phyloP scores from a whole-genome alignment of 2,329 filamentous ascomycete species.

The Arthrinium puccinioides region DNA sequence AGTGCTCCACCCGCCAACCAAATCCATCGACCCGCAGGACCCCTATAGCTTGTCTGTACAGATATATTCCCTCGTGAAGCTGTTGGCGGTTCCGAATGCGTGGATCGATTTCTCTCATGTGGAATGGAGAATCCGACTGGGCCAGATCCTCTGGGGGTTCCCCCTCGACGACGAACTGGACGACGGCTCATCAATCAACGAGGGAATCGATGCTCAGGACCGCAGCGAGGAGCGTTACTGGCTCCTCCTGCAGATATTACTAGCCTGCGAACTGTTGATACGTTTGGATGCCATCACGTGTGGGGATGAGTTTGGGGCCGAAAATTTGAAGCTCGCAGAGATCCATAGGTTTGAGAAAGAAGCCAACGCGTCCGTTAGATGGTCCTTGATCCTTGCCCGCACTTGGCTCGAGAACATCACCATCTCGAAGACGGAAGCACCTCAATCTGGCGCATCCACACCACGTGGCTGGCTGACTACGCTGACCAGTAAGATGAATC shows the following conservation, averaged over 20 bases:
- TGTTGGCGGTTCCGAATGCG: conserved; percentile 56
- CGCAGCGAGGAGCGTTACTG: conserved; percentile 58
- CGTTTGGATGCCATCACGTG: conserved; percentile 57
- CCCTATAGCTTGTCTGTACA: conserved; percentile 61
- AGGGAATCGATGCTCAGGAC: conserved; percentile 40
- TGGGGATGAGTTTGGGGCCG: conserved; percentile 47
- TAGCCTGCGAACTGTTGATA: conserved; percentile 58
- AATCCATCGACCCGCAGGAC: conserved; percentile 48
- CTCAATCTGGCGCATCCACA: conserved; percentile 23
- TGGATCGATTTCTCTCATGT: conserved; percentile 71
- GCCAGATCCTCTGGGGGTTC: conserved; percentile 63
- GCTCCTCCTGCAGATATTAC: conserved; percentile 58
- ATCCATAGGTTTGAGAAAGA: conserved; percentile 55
- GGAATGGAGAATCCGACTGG: conserved; percentile 67
- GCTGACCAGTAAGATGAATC: conserved; percentile 46
- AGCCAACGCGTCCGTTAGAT: conserved; percentile 55
- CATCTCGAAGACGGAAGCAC: conserved; percentile 37
- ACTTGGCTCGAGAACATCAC: conserved; percentile 63
- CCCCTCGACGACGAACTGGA: conserved; percentile 43
- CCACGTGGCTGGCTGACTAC: conserved; percentile 47
- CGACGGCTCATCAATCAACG: conserved; percentile 43
- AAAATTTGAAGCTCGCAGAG: conserved; percentile 46
- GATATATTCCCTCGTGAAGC: conserved; percentile 60
- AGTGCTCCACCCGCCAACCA: conserved; percentile 49
- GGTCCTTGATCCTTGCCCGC: conserved; percentile 58